A percentile compares a stretch with the other conserved stretches of the same genome.
phyloP scores from a whole-genome alignment of 179 eudicot genomes.

The Beta corolliflora region DNA sequence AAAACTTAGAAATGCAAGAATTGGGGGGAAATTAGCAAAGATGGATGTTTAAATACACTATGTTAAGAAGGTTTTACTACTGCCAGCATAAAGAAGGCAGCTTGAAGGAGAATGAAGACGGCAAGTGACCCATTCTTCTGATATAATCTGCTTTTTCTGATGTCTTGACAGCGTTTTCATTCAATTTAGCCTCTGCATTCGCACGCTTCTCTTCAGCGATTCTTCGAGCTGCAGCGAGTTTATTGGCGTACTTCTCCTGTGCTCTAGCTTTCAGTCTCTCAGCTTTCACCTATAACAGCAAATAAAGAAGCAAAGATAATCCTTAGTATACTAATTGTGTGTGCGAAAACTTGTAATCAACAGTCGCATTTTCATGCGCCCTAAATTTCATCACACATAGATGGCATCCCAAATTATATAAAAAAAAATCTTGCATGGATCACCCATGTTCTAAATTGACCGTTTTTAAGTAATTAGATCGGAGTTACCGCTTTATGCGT shows the following conservation, averaged over 20 bases:
- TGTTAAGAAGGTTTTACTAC: conserved; percentile 20
- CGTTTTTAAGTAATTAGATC: no score
- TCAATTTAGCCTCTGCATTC: conserved; percentile 76
- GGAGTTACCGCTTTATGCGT: background rate
- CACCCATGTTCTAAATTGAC: no score
- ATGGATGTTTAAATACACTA: conserved; percentile 14
- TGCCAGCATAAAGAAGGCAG: conserved; percentile 84
- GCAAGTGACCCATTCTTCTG: conserved; percentile 88
- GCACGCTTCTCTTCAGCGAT: conserved; percentile 95
- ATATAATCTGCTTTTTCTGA: conserved; percentile 93
- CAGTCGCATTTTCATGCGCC: no score
- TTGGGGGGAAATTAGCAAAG: background rate
- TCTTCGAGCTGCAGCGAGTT: conserved; percentile 74
- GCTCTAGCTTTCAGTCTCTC: conserved; percentile 85
- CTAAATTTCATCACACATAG: no score
- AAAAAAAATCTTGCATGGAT: no score
- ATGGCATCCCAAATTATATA: no score
- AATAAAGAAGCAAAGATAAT: background rate
- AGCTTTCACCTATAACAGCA: conserved; percentile 61
- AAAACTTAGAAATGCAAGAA: background rate
- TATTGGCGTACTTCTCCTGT: conserved; percentile 76
- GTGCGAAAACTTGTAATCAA: no score
- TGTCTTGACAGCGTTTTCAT: conserved; percentile 79
- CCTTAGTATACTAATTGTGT: background rate
- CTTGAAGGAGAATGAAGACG: conserved; percentile 80